Evolutionary conservation across 1,139 yeast genomes (phyloP), one percentile per base, ranked within the genome.

Genomic region (Eremothecium coryli): DNA sequence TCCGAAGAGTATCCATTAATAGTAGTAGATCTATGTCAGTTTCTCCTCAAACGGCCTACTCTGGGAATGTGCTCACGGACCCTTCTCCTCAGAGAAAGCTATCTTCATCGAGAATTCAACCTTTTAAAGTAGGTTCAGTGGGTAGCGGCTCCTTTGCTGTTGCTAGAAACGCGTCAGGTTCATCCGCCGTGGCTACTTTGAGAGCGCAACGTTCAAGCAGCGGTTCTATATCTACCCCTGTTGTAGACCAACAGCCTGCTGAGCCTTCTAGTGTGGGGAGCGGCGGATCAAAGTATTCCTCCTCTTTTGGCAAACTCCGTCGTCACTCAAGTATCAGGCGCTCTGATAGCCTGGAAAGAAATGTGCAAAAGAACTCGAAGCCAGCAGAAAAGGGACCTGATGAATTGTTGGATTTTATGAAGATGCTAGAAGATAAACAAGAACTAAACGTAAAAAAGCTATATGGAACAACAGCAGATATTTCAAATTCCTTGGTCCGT

Each of bases 341-440:
- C 23, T 49, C 57, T 3, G 62, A 62, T 4, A 47, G 54, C 31
- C 36, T 38, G 8, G 58, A 57, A 15, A 40, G 47, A 22, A 32
- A 39, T 9, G 14, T 5, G 3, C n/a, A n/a, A 3, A 27, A 27
- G 14, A n/a, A 10, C 9, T 29, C 42, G 8, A 45, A 38, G 24
- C 37, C 44, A 6, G 29, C 36, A 10, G 39, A 43, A 22, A 23
- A 33, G 18, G 38, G 44, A 3, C 33, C 44, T n/a, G 47, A 42
- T 12, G 95, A 82, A 46, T 66, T 86, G 18, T 73, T 81, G 38
- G 85, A 80, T 36, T 88, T 88, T 62, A 82, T 88, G 34, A 70
- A 76, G 43, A 67, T 85, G 73, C 72, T 88, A 32, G 96, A 90
- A 45, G 74, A 80, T 33, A 68, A 74, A 35, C 77, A 73, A 29